Evolutionary conservation across 2,329 filamentous ascomycete species (phyloP).

Genomic region (Stemphylium vesicarium): DNA sequence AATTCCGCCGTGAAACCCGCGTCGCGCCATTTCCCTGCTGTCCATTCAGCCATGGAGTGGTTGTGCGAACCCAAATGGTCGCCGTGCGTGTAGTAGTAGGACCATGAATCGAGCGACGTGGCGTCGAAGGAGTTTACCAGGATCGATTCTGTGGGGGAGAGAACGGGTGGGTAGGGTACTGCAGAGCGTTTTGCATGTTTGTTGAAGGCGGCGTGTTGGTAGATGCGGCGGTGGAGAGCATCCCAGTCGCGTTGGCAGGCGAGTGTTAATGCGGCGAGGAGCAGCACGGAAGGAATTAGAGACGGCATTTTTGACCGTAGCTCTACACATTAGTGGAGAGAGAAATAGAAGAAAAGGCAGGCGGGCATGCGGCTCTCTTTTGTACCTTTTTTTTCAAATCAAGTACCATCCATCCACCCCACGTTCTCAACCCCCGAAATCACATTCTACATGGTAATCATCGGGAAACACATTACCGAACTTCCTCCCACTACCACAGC

Average conservation of each 20-base stretch:
- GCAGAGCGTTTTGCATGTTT: slow-evolving; percentile 17
- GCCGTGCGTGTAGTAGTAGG: slow-evolving; percentile 49
- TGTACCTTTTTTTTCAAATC: no score
- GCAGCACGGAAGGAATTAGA: background rate
- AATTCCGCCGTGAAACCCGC: slow-evolving; percentile 31
- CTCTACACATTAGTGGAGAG: no score
- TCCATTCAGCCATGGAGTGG: slow-evolving; percentile 47
- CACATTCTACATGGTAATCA: no score
- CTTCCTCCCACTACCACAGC: no score
- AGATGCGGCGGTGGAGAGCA: slow-evolving; percentile 9
- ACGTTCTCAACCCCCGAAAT: no score
- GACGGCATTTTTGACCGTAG: no score
- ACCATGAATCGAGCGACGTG: slow-evolving; percentile 45
- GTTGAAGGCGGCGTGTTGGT: slow-evolving; percentile 12
- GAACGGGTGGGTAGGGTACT: slow-evolving; percentile 37
- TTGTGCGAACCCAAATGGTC: slow-evolving; percentile 43
- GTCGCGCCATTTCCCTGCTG: slow-evolving; percentile 38
- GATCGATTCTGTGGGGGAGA: slow-evolving; percentile 46
- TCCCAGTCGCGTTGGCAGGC: slow-evolving; percentile 7
- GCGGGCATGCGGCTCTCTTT: no score
- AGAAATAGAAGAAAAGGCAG: no score
- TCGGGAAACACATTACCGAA: no score
- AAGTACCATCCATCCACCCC: no score
- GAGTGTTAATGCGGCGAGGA: background rate
- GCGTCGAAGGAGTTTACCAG: slow-evolving; percentile 51